Percentiles rank a stretch among this genome's conserved stretches.
Conservation (phyloP, 2,329 filamentous ascomycete genomes). For the Aspergillus spinulosporus region DNA sequence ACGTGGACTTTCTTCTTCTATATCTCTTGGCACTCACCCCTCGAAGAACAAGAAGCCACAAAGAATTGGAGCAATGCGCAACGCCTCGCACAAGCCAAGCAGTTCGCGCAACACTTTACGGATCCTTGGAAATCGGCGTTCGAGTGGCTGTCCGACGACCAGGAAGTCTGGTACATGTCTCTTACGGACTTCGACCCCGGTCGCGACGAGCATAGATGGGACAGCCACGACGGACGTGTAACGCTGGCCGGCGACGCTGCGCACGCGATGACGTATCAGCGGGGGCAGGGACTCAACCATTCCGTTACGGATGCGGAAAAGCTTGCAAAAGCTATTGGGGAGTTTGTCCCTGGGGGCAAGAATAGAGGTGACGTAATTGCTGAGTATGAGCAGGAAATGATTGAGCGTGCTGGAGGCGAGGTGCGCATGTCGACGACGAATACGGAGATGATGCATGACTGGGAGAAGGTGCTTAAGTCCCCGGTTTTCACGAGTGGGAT, state of each 20-base stretch:
- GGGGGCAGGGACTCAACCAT: not conserved
- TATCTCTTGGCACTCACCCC: not conserved
- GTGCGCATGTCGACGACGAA: not conserved
- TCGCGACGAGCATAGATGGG: not conserved
- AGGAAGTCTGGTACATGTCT: not conserved
- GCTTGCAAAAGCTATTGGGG: not conserved
- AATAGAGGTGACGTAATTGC: too few species aligned
- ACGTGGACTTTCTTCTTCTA: not conserved
- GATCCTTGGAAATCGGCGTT: not conserved
- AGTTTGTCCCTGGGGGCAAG: not conserved
- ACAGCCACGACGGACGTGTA: not conserved
- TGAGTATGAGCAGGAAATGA: not conserved
- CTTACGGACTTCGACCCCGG: not conserved
- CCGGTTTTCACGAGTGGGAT: conserved; percentile 21
- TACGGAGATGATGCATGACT: not conserved
- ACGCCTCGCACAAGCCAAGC: not conserved
- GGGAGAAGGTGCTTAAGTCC: conserved; percentile 24
- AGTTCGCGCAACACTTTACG: not conserved
- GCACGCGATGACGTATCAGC: not conserved
- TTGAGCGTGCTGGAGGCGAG: not conserved
- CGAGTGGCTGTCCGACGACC: not conserved
- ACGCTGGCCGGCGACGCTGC: not conserved
- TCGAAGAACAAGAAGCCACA: not conserved
- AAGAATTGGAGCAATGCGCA: not conserved
- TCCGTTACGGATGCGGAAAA: not conserved